Percentiles rank a stretch among this genome's conserved stretches.
Evolutionary conservation across 768 basidiomycete species (phyloP).

Genomic region (Tremella fuciformis): DNA sequence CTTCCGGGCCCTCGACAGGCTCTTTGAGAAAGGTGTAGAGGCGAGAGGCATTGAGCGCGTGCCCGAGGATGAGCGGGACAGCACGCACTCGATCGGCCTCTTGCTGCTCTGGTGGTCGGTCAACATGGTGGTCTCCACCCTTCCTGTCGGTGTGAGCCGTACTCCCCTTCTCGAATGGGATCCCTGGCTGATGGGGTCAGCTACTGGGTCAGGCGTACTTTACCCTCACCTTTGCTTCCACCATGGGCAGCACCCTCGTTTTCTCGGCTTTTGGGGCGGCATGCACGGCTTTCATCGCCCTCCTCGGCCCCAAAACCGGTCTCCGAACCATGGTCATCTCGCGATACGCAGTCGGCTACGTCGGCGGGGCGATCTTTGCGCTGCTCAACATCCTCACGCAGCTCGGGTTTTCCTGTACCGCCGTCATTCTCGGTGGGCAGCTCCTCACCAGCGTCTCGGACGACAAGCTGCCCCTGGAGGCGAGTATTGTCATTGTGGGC

Average conservation of each 20-base stretch:
- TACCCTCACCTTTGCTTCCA: constrained; percentile 58
- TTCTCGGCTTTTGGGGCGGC: constrained; percentile 57
- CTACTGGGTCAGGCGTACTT: constrained; percentile 57
- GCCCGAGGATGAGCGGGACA: constrained; percentile 57
- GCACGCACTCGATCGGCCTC: constrained; percentile 50
- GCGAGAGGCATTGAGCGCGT: constrained; percentile 61
- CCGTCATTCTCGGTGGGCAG: constrained; percentile 61
- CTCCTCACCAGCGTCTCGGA: constrained; percentile 56
- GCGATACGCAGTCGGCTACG: constrained; percentile 51
- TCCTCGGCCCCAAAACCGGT: constrained; percentile 59
- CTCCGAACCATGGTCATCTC: constrained; percentile 59
- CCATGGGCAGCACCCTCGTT: constrained; percentile 56
- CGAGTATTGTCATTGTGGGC: constrained; percentile 56
- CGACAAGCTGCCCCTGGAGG: constrained; percentile 56
- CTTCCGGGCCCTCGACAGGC: constrained; percentile 44
- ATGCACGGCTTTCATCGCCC: constrained; percentile 59
- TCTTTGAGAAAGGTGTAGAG: constrained; percentile 59
- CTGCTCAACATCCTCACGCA: constrained; percentile 61
- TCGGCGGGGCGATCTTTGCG: constrained; percentile 58
- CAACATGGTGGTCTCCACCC: constrained; percentile 57
- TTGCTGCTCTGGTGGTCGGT: constrained; percentile 55
- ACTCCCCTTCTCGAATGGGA: not conserved
- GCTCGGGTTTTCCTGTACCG: constrained; percentile 58
- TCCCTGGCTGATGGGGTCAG: not conserved
- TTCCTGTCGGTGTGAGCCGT: constrained; percentile 56